Conservation (phyloP, 176 grass and related monocot species). For the Chloris gayana region DNA sequence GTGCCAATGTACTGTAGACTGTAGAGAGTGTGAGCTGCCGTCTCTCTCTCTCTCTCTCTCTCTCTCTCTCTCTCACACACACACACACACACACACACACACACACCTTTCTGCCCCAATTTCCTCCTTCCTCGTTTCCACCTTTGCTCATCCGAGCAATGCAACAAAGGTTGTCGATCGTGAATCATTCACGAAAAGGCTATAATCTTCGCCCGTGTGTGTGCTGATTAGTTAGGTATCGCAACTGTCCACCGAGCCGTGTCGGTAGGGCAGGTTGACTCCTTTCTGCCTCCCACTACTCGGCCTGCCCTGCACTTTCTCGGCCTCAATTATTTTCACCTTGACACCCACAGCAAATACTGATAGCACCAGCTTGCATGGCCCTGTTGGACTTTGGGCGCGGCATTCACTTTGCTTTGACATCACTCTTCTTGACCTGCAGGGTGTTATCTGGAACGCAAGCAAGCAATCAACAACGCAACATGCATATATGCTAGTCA, state of each 20-base stretch:
- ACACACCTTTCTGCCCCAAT: no score
- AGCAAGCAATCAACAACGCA: conserved; percentile 31
- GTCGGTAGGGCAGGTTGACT: conserved; percentile 41
- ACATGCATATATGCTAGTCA: not conserved
- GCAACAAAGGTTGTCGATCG: conserved; percentile 11
- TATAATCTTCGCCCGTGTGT: conserved; percentile 9
- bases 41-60: not conserved
- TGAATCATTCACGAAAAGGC: conserved; percentile 19
- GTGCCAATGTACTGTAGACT: conserved; percentile 30
- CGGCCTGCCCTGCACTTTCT: conserved; percentile 26
- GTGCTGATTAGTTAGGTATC: conserved; percentile 27
- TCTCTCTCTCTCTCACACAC: not conserved
- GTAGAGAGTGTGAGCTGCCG: not conserved
- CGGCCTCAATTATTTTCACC: conserved; percentile 39
- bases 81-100: no score
- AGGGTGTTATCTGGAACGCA: conserved; percentile 42
- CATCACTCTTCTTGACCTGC: conserved; percentile 53
- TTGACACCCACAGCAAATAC: conserved; percentile 14
- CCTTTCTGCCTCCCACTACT: conserved; percentile 36
- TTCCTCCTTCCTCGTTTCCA: not conserved
- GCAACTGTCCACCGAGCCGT: conserved; percentile 37
- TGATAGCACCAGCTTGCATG: conserved; percentile 25
- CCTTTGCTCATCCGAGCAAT: not conserved
- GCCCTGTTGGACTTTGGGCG: conserved; percentile 45
- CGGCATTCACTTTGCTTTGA: conserved; percentile 47